Conservation (phyloP, 2,329 filamentous ascomycete species). For the Calonectria honghensis region DNA sequence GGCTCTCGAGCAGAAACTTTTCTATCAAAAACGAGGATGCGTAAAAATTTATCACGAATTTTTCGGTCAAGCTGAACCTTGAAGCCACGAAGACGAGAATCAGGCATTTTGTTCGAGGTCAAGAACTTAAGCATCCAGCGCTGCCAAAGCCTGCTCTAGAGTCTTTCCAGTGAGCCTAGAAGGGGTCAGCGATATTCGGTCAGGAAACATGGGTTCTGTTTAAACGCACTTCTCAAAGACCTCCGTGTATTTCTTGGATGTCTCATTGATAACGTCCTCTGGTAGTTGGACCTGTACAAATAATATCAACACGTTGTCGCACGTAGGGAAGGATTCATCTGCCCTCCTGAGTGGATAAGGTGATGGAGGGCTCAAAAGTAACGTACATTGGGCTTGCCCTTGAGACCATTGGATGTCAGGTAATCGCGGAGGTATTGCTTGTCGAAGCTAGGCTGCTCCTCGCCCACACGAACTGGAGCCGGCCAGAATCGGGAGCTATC, state of each 20-base stretch:
- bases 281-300: slow-evolving; percentile 72
- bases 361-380: not conserved
- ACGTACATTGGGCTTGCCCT: slow-evolving; percentile 55
- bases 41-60: not conserved
- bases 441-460: slow-evolving; percentile 88
- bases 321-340: too few species aligned
- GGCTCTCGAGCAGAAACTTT: not conserved
- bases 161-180: slow-evolving; percentile 21
- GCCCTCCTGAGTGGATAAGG: not conserved
- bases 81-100: not conserved
- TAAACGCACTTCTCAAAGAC: slow-evolving; percentile 30
- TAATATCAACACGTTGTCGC: not conserved
- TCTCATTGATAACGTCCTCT: slow-evolving; percentile 81
- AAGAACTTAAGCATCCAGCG: not conserved
- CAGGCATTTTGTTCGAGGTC: not conserved
- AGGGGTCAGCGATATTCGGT: not conserved
- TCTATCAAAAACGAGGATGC: too few species aligned
- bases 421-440: slow-evolving; percentile 91
- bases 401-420: slow-evolving; percentile 80
- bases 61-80: not conserved
- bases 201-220: not conserved
- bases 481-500: slow-evolving; percentile 92
- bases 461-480: slow-evolving; percentile 77
- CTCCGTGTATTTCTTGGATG: slow-evolving; percentile 62
- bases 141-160: slow-evolving; percentile 16